These are phyloP conservation scores for Hortaea werneckii DNA, from an alignment of 2,329 filamentous ascomycete species.

Conservation along the genomic window DNA sequence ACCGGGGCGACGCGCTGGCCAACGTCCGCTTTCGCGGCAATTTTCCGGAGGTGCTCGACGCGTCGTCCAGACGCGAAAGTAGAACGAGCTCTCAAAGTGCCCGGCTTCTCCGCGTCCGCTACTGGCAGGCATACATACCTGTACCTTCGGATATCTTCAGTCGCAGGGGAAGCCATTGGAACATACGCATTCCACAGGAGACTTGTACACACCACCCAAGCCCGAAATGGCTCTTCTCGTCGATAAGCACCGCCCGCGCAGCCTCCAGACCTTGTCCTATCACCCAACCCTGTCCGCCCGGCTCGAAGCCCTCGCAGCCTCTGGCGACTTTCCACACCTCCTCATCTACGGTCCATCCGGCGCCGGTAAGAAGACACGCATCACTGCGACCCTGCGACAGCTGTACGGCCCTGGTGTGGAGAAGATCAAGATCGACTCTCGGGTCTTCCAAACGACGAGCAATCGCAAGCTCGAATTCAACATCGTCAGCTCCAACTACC, in stretches of 20 bases:
- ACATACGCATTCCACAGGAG: too few species aligned
- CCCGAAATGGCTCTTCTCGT: slow-evolving; percentile 58
- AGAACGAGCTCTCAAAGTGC: too few species aligned
- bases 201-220: too few species aligned
- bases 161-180: too few species aligned
- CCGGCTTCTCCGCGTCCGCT: too few species aligned
- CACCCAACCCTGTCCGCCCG: slow-evolving; percentile 81
- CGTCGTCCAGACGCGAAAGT: too few species aligned
- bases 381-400: slow-evolving; percentile 89
- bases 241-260: slow-evolving; percentile 59
- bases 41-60: too few species aligned
- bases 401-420: slow-evolving; percentile 95
- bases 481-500: slow-evolving; percentile 92
- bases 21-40: too few species aligned
- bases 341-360: slow-evolving; percentile 95
- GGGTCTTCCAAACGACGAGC: slow-evolving; percentile 84
- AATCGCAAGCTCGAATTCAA: slow-evolving; percentile 99
- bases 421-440: slow-evolving; percentile 98
- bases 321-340: slow-evolving; percentile 93
- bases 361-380: slow-evolving; percentile 94
- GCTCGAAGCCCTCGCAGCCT: slow-evolving; percentile 80
- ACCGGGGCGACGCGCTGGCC: too few species aligned
- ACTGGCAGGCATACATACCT: too few species aligned
- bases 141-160: too few species aligned
- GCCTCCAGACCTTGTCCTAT: slow-evolving; percentile 71